Conservation (phyloP, 164 flowering plant genomes). For the Vitis amurensis region DNA sequence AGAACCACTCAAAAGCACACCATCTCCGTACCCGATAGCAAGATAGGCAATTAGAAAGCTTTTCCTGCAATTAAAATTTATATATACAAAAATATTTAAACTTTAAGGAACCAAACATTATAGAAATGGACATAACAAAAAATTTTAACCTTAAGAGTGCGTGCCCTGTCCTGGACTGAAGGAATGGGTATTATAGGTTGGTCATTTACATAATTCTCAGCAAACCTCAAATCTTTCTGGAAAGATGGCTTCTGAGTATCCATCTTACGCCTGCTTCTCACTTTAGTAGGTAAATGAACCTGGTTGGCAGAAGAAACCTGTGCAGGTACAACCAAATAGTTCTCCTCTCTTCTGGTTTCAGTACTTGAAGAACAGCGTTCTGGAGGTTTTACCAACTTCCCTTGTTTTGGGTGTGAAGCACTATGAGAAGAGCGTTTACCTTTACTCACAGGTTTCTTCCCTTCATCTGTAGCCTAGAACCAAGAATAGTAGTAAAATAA, state of each 20-base stretch:
- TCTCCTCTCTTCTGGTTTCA: constrained; percentile 42
- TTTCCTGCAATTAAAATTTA: constrained; percentile 47
- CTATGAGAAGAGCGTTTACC: constrained; percentile 39
- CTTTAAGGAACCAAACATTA: not conserved
- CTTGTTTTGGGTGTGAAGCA: constrained; percentile 38
- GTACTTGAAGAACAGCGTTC: constrained; percentile 42
- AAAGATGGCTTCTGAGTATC: constrained; percentile 27
- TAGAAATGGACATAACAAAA: not conserved
- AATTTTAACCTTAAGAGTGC: constrained; percentile 45
- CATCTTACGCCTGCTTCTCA: constrained; percentile 72
- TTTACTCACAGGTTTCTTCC: constrained; percentile 35
- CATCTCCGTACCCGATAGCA: constrained; percentile 65
- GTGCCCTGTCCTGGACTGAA: constrained; percentile 33
- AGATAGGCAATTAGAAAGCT: constrained; percentile 60
- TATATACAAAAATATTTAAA: not conserved
- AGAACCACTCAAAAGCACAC: constrained; percentile 95
- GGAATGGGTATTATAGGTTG: constrained; percentile 21
- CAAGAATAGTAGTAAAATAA: not conserved
- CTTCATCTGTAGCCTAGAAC: constrained; percentile 30
- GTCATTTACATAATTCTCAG: constrained; percentile 33
- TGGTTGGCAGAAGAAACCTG: constrained; percentile 36
- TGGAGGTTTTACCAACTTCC: constrained; percentile 31
- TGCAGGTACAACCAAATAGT: constrained; percentile 20
- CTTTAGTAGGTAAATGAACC: constrained; percentile 49
- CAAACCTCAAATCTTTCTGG: constrained; percentile 32